Percentiles rank a stretch among this genome's conserved stretches.
These are phyloP conservation scores for Plasmodiophora brassicae DNA, from an alignment of 208 protist species.

Conservation along the genomic window DNA sequence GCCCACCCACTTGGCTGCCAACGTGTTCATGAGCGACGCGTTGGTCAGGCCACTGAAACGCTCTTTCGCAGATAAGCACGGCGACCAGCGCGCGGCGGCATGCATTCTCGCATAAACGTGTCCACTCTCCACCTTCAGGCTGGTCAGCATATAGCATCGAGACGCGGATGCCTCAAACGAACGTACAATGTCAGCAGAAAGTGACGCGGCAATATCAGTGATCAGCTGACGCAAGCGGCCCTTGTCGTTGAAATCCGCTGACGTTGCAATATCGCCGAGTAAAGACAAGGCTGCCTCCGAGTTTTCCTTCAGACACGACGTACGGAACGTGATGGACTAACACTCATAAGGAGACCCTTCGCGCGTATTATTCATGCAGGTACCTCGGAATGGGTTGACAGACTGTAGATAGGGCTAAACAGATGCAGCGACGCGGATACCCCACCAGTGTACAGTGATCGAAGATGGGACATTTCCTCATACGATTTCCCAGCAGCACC, in stretches of 20 bases:
- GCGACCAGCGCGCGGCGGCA: background rate
- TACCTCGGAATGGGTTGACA: background rate
- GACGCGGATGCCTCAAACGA: too few species aligned
- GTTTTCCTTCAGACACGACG: background rate
- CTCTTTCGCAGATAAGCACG: background rate
- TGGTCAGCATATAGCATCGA: too few species aligned
- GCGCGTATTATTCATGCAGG: too few species aligned
- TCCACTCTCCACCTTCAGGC: too few species aligned
- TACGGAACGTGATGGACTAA: background rate
- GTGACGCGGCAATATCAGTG: background rate
- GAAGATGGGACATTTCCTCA: slow-evolving; percentile 7
- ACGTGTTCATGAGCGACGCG: background rate
- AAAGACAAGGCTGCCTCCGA: background rate
- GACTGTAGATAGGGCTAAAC: background rate
- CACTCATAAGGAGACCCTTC: too few species aligned
- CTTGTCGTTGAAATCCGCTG: background rate
- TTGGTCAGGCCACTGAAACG: background rate
- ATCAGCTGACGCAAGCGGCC: slow-evolving; percentile 6
- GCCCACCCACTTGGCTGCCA: background rate
- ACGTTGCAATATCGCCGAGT: background rate
- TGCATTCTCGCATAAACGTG: background rate
- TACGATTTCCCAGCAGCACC: background rate
- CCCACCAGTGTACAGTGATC: background rate
- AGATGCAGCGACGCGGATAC: background rate
- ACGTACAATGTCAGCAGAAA: background rate